Conservation (phyloP, 306 rosid species). For the Spatholobus suberectus region DNA sequence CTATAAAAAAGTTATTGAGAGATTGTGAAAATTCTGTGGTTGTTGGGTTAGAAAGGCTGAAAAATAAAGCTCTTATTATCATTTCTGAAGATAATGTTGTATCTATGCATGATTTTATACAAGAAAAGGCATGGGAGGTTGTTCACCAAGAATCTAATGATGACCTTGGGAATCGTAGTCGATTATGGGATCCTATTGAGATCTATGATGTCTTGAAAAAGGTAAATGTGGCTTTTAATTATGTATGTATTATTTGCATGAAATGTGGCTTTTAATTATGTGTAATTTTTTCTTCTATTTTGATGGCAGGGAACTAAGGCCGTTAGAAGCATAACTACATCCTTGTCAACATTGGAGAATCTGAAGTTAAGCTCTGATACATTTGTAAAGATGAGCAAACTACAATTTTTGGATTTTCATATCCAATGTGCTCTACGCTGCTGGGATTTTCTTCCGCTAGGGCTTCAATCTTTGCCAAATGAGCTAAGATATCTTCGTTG, state of each 20-base stretch:
- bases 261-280: background rate
- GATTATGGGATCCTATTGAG: slow-evolving; percentile 19
- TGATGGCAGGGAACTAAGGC: slow-evolving; percentile 14
- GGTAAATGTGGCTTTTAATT: no score
- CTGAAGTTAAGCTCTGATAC: background rate
- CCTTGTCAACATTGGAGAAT: background rate
- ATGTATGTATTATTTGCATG: no score
- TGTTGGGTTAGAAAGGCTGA: background rate
- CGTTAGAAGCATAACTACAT: slow-evolving; percentile 12
- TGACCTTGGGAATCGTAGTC: no score
- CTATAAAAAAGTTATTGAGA: background rate
- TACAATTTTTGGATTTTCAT: slow-evolving; percentile 11
- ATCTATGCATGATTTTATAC: background rate
- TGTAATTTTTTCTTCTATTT: no score
- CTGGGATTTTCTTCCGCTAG: background rate
- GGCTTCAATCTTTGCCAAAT: slow-evolving; percentile 2
- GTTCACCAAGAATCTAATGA: background rate
- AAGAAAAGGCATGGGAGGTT: background rate
- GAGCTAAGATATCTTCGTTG: slow-evolving; percentile 24
- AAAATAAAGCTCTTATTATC: background rate
- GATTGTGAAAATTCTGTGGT: background rate
- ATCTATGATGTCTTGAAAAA: background rate
- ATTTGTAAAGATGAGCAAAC: slow-evolving; percentile 15
- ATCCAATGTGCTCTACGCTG: no score
- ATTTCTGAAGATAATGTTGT: background rate